These are phyloP conservation scores for Aspergillus fischeri DNA, from an alignment of 2,329 filamentous ascomycete genomes.

Conservation along the genomic window DNA sequence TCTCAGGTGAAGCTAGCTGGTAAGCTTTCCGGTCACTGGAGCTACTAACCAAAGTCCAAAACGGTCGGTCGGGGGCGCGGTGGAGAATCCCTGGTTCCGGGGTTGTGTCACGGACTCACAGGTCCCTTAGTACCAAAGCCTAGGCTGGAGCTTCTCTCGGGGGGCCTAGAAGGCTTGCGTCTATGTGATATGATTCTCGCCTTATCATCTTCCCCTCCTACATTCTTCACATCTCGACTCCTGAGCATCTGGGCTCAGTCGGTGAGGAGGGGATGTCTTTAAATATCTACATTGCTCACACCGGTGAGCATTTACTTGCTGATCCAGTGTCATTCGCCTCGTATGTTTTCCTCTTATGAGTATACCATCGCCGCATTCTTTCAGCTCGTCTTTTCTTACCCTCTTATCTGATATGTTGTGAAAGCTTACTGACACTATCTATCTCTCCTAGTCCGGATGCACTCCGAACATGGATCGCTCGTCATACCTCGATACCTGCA, in stretches of 20 bases:
- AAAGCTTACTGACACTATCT: slow-evolving; percentile 17
- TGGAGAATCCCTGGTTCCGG: slow-evolving; percentile 15
- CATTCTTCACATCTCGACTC: slow-evolving; percentile 12
- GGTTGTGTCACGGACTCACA: slow-evolving; percentile 5
- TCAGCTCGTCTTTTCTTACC: slow-evolving; percentile 4
- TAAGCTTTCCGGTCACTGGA: not conserved
- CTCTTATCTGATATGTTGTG: not conserved
- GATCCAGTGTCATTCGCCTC: slow-evolving; percentile 72
- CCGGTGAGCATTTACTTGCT: slow-evolving; percentile 77
- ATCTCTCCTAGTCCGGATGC: slow-evolving; percentile 66
- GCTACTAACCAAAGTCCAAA: not conserved
- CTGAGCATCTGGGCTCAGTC: slow-evolving; percentile 24
- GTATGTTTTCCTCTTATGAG: slow-evolving; percentile 46
- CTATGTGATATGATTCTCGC: slow-evolving; percentile 2
- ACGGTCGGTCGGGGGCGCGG: slow-evolving; percentile 10
- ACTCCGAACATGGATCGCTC: slow-evolving; percentile 75
- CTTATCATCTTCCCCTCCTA: slow-evolving; percentile 17
- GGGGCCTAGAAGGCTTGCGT: slow-evolving; percentile 5
- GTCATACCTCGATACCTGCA: slow-evolving; percentile 66
- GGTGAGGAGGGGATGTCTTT: slow-evolving; percentile 67
- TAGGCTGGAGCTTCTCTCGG: slow-evolving; percentile 16
- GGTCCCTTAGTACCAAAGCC: slow-evolving; percentile 9
- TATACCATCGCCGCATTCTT: not conserved
- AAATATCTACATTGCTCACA: slow-evolving; percentile 87
- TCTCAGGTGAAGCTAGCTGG: slow-evolving; percentile 11